Conservation (phyloP, 345 rosid species). For the Eucalyptus lansdowneana region DNA sequence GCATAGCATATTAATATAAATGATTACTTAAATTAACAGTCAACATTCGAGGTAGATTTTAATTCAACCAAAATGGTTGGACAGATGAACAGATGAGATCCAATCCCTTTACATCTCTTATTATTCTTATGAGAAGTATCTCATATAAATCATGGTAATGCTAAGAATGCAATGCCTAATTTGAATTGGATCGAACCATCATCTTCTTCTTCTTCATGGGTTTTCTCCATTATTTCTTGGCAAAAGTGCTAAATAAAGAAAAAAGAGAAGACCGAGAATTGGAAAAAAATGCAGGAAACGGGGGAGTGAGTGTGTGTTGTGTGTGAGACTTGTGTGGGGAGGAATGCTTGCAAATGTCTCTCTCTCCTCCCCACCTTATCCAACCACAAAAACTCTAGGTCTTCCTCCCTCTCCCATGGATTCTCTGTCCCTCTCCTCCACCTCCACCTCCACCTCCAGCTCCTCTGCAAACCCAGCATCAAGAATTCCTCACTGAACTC, state of each 20-base stretch:
- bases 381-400: not conserved
- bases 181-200: not conserved
- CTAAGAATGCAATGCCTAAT: not conserved
- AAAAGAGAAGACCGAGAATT: not conserved
- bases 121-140: no score
- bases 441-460: slow-evolving; percentile 27
- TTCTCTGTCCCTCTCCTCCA: slow-evolving; percentile 13
- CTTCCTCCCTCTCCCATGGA: slow-evolving; percentile 12
- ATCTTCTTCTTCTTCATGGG: not conserved
- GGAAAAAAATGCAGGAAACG: not conserved
- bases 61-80: not conserved
- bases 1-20: accelerated
- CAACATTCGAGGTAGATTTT: accelerated
- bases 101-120: not conserved
- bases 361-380: slow-evolving; percentile 16
- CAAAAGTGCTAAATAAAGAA: not conserved
- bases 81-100: accelerated
- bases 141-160: not conserved
- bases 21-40: no score
- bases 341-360: not conserved
- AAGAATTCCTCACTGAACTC: not conserved
- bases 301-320: not conserved
- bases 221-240: not conserved
- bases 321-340: not conserved
- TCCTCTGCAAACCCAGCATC: not conserved